Evolutionary conservation across 345 rosid genomes (phyloP), one percentile per base, ranked within the genome.

Genomic region (Limnanthes douglasii): DNA sequence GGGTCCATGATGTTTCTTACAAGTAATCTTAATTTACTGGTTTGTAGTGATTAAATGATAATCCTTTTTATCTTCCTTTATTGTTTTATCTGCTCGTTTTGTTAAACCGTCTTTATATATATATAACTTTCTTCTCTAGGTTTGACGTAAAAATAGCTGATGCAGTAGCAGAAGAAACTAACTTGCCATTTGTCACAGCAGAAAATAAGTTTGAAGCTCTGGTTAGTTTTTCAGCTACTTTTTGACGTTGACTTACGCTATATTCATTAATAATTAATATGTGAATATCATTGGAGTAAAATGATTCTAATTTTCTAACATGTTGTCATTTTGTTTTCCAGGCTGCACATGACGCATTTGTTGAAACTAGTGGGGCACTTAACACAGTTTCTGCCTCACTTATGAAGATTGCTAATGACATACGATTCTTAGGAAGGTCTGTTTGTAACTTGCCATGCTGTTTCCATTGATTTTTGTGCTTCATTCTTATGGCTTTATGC

Each of bases 311-410:
- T n/a, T n/a, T n/a, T n/a, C n/a, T 43, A 18, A 17, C 27, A 18
- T 49, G 10, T 28, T 47, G 4, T 31, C 46, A 51, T 21, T 26
- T 37, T 8, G 27, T 58, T 46, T 42, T 43, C 33, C 66, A 79
- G 94, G 97, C 97, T 57, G 95, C 97, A 34, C 97, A 88, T 41
- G 97, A 88, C 70, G 86, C 97, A 39, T 79, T 70, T 64, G 97
- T 88, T 57, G 95, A 88, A 68, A 68, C 76, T 42, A 79, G 97
- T 48, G 97, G 97, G 45, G 70, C 95, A 28, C 76, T 83, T 18
- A 88, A 79, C 61, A 83, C 94, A 5, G 34, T 79, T 37, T 78
- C 86, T 60, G 31, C 66, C 39, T 88, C 97, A 20, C 50, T 83
- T 51, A 88, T 88, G 95, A 88, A 88, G 68, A 53, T 86, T 41